Conservation (phyloP, 1,139 yeast species). For the Debaryomyces udenii region DNA sequence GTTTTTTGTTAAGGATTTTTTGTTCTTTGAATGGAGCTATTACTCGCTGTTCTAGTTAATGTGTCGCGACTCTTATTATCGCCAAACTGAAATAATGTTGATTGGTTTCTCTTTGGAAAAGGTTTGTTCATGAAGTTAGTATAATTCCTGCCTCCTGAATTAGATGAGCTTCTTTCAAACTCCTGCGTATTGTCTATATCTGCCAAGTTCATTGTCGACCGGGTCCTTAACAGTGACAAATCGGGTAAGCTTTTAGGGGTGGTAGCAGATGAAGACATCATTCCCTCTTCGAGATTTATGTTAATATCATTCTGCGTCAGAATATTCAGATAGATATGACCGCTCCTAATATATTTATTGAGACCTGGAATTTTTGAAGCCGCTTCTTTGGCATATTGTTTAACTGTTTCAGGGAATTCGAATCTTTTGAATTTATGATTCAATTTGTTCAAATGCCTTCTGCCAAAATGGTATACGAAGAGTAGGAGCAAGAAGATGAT, state of each 20-base stretch:
- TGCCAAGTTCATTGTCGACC: conserved; percentile 41
- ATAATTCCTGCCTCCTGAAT: conserved; percentile 14
- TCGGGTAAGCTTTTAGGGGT: conserved; percentile 23
- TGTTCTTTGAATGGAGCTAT: conserved; percentile 20
- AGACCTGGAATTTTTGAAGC: conserved; percentile 24
- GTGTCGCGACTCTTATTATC: conserved; percentile 36
- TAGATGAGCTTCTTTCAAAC: conserved; percentile 15
- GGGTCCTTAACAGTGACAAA: conserved; percentile 39
- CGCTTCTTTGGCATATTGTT: conserved; percentile 16
- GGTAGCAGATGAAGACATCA: conserved; percentile 19
- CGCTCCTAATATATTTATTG: conserved; percentile 16
- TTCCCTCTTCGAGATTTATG: conserved; percentile 38
- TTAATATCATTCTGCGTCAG: conserved; percentile 24
- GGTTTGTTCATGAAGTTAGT: conserved; percentile 41
- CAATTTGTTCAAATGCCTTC: conserved; percentile 14
- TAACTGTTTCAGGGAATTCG: conserved; percentile 19
- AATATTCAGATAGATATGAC: conserved; percentile 15
- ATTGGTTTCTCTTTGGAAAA: conserved; percentile 33
- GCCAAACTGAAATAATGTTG: conserved; percentile 16
- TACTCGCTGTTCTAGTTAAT: conserved; percentile 27
- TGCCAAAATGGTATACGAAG: conserved; percentile 24
- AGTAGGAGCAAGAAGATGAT: conserved; percentile 23
- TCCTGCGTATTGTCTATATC: conserved; percentile 20
- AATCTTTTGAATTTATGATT: conserved; percentile 19
- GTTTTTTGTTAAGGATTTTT: conserved; percentile 11